These are phyloP conservation scores for Pseudisothecium myosuroides DNA, from an alignment of 225 moss, liverwort and hornwort species.

Conservation along the genomic window DNA sequence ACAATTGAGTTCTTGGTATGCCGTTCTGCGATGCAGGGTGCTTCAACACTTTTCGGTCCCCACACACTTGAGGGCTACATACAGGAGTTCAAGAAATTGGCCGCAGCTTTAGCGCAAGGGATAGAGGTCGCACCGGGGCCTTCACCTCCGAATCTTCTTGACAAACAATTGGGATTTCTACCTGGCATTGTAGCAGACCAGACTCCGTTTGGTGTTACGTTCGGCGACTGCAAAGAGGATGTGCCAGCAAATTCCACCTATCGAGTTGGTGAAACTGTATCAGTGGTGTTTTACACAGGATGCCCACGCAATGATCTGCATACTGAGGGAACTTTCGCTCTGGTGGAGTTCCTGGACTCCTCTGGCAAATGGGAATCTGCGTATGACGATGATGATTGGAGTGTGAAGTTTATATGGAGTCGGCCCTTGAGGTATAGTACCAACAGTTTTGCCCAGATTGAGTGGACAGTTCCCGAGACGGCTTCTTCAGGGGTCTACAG, in stretches of 20 bases:
- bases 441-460: conserved; percentile 64
- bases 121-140: conserved; percentile 66
- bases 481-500: conserved; percentile 55
- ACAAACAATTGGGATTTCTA: conserved; percentile 72
- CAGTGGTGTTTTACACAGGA: conserved; percentile 75
- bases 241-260: conserved; percentile 63
- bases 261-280: conserved; percentile 55
- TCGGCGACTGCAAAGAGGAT: conserved; percentile 78
- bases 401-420: conserved; percentile 65
- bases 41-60: conserved; percentile 87
- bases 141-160: conserved; percentile 66
- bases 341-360: conserved; percentile 63
- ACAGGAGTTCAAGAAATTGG: conserved; percentile 80
- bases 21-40: conserved; percentile 37
- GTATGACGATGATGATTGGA: conserved; percentile 96
- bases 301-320: conserved; percentile 92
- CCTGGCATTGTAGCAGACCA: conserved; percentile 72
- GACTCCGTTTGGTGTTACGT: conserved; percentile 47
- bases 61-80: conserved; percentile 86
- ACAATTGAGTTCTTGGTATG: neutral
- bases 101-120: conserved; percentile 62
- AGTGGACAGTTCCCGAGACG: conserved; percentile 64
- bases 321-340: conserved; percentile 74
- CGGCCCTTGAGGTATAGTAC: conserved; percentile 49
- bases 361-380: conserved; percentile 51